A percentile compares a stretch with the other conserved stretches of the same genome.
Evolutionary conservation across 2,329 filamentous ascomycete genomes (phyloP).

Genomic region (Rutstroemia sp.): DNA sequence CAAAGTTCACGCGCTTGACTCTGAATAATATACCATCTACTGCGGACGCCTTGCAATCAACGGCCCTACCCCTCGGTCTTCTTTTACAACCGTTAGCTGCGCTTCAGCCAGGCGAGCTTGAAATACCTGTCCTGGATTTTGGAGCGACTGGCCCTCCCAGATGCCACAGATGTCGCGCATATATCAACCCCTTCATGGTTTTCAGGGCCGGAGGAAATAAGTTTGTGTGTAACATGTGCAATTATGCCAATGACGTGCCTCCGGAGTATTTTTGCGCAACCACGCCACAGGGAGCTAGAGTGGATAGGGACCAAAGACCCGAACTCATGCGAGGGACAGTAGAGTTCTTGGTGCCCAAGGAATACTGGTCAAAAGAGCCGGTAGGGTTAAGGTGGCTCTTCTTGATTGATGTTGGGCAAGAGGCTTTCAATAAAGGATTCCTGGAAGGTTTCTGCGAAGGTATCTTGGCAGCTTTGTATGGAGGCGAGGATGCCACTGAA

Average conservation of each 20-base stretch:
- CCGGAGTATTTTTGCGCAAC: slow-evolving; percentile 90
- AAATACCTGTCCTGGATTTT: slow-evolving; percentile 91
- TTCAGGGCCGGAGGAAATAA: slow-evolving; percentile 92
- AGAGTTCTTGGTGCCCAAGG: slow-evolving; percentile 93
- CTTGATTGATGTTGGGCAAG: slow-evolving; percentile 86
- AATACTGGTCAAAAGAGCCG: slow-evolving; percentile 96
- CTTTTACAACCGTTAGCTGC: slow-evolving; percentile 82
- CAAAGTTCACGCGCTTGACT: slow-evolving; percentile 85
- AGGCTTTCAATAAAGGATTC: slow-evolving; percentile 85
- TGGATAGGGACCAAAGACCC: slow-evolving; percentile 81
- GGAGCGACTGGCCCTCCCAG: slow-evolving; percentile 83
- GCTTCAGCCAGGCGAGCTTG: slow-evolving; percentile 74
- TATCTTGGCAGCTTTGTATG: slow-evolving; percentile 78
- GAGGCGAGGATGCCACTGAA: slow-evolving; percentile 46
- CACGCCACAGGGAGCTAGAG: slow-evolving; percentile 75
- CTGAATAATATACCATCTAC: slow-evolving; percentile 88
- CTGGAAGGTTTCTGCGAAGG: slow-evolving; percentile 86
- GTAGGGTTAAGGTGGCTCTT: slow-evolving; percentile 85
- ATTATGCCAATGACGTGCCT: slow-evolving; percentile 89
- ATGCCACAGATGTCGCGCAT: slow-evolving; percentile 86
- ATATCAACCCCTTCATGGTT: slow-evolving; percentile 99
- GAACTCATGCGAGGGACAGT: slow-evolving; percentile 89
- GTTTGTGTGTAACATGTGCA: slow-evolving; percentile 97
- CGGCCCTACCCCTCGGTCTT: slow-evolving; percentile 78
- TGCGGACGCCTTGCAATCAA: slow-evolving; percentile 70